These are phyloP conservation scores for Lunasporangiospora selenospora DNA, from an alignment of 192 early-diverging fungal genomes.

Conservation along the genomic window DNA sequence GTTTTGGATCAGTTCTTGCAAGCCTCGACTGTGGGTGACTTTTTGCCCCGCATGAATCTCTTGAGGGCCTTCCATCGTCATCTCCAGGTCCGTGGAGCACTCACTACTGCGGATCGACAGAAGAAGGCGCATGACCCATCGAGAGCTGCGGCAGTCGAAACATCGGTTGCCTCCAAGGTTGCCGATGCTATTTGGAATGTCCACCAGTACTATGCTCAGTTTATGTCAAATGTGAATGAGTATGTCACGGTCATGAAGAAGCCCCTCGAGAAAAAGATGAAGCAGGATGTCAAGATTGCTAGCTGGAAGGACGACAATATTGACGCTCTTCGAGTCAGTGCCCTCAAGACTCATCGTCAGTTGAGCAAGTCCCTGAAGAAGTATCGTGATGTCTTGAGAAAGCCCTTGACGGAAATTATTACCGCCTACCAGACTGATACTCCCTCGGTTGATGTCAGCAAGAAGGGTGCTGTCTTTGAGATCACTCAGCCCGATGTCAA, in stretches of 20 bases:
- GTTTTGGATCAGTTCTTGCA: constrained; percentile 86
- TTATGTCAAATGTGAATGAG: constrained; percentile 59
- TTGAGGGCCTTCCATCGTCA: constrained; percentile 68
- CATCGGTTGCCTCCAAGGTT: constrained; percentile 37
- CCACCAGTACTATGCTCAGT: constrained; percentile 84
- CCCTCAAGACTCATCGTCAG: constrained; percentile 90
- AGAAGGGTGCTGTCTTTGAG: constrained; percentile 47
- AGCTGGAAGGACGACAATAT: constrained; percentile 98
- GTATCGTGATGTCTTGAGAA: constrained; percentile 79
- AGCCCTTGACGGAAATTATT: constrained; percentile 77
- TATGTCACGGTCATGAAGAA: constrained; percentile 66
- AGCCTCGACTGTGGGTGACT: constrained; percentile 80
- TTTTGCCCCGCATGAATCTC: constrained; percentile 75
- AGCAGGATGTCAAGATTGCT: constrained; percentile 94
- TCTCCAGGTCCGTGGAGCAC: constrained; percentile 50
- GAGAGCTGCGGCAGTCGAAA: constrained; percentile 22
- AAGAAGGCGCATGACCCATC: constrained; percentile 30
- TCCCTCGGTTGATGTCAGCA: constrained; percentile 39
- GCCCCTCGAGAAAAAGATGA: constrained; percentile 87
- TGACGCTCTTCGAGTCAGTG: constrained; percentile 87
- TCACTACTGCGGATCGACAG: constrained; percentile 31
- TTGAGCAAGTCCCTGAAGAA: constrained; percentile 90
- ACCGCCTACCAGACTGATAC: constrained; percentile 50
- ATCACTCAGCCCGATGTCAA: constrained; percentile 40
- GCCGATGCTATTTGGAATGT: constrained; percentile 74